A percentile compares a stretch with the other conserved stretches of the same genome.
Conservation (phyloP, 2,329 filamentous ascomycete species). For the Pleurostoma richardsiae region DNA sequence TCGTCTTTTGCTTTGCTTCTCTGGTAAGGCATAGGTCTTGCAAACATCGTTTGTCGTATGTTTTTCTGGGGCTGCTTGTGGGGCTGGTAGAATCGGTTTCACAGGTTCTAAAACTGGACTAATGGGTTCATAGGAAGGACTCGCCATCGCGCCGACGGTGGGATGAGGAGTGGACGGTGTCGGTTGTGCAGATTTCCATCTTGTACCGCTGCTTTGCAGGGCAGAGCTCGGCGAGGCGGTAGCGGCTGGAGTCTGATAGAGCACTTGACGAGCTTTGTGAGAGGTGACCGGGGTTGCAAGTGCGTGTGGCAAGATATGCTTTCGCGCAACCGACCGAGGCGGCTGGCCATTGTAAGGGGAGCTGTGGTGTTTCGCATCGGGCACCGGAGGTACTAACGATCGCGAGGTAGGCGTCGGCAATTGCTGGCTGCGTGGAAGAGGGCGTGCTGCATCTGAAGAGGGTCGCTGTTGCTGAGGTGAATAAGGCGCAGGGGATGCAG, state of each 20-base stretch:
- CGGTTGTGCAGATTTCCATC: constrained; percentile 49
- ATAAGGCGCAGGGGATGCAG: neutral
- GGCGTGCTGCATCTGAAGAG: neutral
- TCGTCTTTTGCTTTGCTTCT: no score
- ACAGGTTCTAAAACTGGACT: constrained; percentile 44
- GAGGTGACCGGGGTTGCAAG: constrained; percentile 3
- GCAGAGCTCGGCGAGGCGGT: constrained; percentile 6
- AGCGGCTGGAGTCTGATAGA: constrained; percentile 13
- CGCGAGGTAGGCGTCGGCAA: neutral
- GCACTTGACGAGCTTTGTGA: constrained; percentile 2
- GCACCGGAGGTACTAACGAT: neutral
- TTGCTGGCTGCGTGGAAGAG: neutral
- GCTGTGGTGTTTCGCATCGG: neutral
- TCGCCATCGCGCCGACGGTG: constrained; percentile 34
- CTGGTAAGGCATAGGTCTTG: no score
- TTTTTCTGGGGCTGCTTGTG: no score
- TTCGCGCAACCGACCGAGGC: constrained; percentile 9
- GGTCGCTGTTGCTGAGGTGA: neutral
- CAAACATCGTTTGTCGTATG: no score
- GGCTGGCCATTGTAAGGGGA: constrained; percentile 10
- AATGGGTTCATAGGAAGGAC: constrained; percentile 53
- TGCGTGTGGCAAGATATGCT: constrained; percentile 6
- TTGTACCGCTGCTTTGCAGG: constrained; percentile 39
- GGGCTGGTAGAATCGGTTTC: constrained; percentile 24
- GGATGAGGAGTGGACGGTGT: constrained; percentile 52